Percentiles rank a stretch among this genome's conserved stretches.
phyloP scores from a whole-genome alignment of 257 asterid species.

The Leonotis leonurus region DNA sequence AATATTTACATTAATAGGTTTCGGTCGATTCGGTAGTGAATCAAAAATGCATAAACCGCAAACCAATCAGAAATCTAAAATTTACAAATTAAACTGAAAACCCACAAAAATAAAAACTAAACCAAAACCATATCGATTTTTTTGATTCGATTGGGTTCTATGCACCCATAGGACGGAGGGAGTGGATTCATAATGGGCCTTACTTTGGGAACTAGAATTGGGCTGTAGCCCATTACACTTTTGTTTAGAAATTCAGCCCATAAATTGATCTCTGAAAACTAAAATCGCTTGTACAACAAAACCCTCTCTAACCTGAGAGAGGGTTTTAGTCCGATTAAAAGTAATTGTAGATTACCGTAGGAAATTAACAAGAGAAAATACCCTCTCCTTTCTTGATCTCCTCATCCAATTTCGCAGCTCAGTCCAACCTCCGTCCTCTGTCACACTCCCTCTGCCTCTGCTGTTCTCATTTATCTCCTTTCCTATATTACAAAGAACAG shows the following conservation, averaged over 20 bases:
- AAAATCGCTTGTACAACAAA: neutral
- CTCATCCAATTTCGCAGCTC: conserved; percentile 16
- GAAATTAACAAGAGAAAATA: conserved; percentile 12
- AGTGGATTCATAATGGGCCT: neutral
- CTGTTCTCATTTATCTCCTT: neutral
- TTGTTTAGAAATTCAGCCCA: neutral
- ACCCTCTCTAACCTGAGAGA: neutral
- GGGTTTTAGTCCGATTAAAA: neutral
- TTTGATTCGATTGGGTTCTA: too few relatives aligned
- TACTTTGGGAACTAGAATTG: neutral
- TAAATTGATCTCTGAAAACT: neutral
- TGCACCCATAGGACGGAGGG: too few relatives aligned
- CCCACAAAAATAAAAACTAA: too few relatives aligned
- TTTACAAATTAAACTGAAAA: too few relatives aligned
- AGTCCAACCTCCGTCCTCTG: neutral
- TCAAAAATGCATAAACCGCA: too few relatives aligned
- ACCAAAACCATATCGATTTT: too few relatives aligned
- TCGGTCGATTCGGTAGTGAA: too few relatives aligned
- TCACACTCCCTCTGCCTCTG: neutral
- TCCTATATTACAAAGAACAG: neutral
- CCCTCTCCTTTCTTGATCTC: neutral
- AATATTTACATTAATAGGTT: too few relatives aligned
- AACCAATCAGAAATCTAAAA: too few relatives aligned
- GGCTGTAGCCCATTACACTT: neutral
- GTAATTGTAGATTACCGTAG: conserved; percentile 13